These are phyloP conservation scores for Urtica urens DNA, from an alignment of 306 rosid species.

Conservation along the genomic window DNA sequence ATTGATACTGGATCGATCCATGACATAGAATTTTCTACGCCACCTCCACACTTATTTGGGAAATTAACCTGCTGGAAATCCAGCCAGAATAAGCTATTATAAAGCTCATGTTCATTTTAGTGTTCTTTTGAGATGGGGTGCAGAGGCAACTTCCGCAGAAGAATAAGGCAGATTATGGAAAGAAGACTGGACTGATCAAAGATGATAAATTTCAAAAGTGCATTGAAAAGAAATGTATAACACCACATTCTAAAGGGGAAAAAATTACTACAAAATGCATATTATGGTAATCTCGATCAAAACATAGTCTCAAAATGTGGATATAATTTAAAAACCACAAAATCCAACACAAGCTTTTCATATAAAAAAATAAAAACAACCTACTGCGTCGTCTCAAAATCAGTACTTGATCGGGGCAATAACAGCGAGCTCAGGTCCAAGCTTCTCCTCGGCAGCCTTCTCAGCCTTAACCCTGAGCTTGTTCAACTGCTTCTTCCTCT, in stretches of 20 bases:
- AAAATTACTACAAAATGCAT: slow-evolving; percentile 1
- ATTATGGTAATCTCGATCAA: slow-evolving; percentile 4
- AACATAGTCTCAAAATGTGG: slow-evolving; percentile 10
- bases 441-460: slow-evolving; percentile 54
- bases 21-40: no score
- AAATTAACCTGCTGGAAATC: no score
- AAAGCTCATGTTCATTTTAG: no score
- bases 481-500: slow-evolving; percentile 63
- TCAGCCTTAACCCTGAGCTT: slow-evolving; percentile 60
- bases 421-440: slow-evolving; percentile 49
- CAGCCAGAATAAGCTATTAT: no score
- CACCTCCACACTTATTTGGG: no score
- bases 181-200: no score
- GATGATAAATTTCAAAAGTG: no score
- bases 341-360: slow-evolving; percentile 8
- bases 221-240: slow-evolving; percentile 9
- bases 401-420: slow-evolving; percentile 59
- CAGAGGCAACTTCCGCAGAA: no score
- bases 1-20: no score
- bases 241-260: slow-evolving; percentile 11
- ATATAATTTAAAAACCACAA: slow-evolving; percentile 13
- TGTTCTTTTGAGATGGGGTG: no score
- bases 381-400: slow-evolving; percentile 8
- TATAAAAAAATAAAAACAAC: slow-evolving; percentile 1
- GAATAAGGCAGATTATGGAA: no score